Conservation (phyloP, 2,329 filamentous ascomycete species). For the Akanthomyces dipterigenus region DNA sequence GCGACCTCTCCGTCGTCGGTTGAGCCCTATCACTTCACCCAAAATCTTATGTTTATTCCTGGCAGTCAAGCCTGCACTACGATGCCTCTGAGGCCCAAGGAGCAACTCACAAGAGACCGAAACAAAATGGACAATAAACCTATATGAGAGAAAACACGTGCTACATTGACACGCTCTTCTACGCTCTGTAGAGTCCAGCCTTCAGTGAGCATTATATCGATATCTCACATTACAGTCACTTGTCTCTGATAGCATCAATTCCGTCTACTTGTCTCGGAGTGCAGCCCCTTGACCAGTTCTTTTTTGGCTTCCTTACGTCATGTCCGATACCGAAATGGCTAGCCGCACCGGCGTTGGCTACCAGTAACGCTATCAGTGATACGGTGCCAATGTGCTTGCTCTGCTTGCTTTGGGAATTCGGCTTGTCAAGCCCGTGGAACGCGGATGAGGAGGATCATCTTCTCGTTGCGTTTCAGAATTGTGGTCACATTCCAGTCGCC, state of each 20-base stretch:
- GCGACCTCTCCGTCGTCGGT: background rate
- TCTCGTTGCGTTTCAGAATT: conserved; percentile 4
- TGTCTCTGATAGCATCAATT: background rate
- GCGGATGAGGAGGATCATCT: background rate
- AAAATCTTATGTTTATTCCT: background rate
- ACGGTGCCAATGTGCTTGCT: no score
- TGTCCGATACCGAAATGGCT: background rate
- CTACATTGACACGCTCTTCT: background rate
- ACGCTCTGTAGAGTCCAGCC: background rate
- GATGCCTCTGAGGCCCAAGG: background rate
- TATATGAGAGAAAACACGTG: background rate
- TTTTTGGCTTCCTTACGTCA: background rate
- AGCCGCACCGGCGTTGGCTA: background rate
- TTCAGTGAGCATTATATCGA: background rate
- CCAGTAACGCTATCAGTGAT: background rate
- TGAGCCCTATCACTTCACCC: background rate
- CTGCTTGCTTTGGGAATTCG: background rate
- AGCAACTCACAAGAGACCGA: background rate
- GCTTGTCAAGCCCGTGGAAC: conserved; percentile 7
- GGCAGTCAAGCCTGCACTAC: no score
- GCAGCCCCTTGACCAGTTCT: background rate
- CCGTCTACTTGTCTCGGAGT: background rate
- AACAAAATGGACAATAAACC: background rate
- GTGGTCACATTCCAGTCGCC: background rate
- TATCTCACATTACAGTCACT: background rate